Evolutionary conservation across 176 grass and related monocot species (phyloP).

Genomic region (Poa annua): DNA sequence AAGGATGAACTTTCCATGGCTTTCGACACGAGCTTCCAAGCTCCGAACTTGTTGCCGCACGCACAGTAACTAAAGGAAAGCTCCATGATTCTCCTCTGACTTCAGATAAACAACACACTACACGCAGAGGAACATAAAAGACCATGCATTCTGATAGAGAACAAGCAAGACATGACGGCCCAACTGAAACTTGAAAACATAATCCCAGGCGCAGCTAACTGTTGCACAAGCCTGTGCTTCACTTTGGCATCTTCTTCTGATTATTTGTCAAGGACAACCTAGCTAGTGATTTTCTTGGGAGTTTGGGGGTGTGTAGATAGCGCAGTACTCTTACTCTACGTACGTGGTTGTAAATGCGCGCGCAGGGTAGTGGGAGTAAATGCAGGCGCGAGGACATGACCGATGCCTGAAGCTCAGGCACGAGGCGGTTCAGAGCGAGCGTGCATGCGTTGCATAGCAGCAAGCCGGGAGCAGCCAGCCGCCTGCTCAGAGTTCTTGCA

Average conservation of each 20-base stretch:
- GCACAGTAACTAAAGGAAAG: slow-evolving; percentile 36
- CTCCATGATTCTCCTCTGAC: background rate
- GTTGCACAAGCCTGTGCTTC: background rate
- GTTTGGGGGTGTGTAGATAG: background rate
- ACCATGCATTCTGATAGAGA: background rate
- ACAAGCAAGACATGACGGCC: background rate
- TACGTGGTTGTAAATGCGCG: slow-evolving; percentile 33
- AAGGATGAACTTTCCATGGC: slow-evolving; percentile 44
- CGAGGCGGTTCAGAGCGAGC: too few relatives aligned
- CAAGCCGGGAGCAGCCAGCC: background rate
- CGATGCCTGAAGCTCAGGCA: background rate
- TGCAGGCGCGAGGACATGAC: slow-evolving; percentile 34
- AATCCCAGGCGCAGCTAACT: background rate
- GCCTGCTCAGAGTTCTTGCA: background rate
- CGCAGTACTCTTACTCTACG: background rate
- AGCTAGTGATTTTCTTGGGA: background rate
- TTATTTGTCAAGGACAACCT: background rate
- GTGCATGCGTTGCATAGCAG: background rate
- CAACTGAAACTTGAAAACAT: background rate
- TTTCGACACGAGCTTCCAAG: slow-evolving; percentile 47
- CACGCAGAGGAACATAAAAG: background rate
- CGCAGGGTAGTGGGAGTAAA: slow-evolving; percentile 39
- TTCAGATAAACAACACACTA: background rate
- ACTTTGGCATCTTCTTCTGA: background rate
- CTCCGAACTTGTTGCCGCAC: slow-evolving; percentile 32